Conservation (phyloP, 257 asterid genomes). For the Solanum pinnatisectum region DNA sequence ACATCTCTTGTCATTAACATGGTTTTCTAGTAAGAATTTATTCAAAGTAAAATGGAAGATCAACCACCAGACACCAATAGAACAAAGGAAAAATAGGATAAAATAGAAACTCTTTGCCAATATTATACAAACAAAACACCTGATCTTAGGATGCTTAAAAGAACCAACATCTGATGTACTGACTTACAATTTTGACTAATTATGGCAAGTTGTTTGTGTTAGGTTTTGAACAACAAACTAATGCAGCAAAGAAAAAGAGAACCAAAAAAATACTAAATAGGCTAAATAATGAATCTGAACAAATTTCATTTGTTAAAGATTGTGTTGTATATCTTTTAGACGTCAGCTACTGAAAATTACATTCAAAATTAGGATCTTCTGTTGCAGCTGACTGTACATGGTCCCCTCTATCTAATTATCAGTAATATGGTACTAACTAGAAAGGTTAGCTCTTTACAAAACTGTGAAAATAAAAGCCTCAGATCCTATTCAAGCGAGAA, state of each 20-base stretch:
- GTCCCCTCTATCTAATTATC: too few relatives aligned
- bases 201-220: background rate
- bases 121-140: background rate
- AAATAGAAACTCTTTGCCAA: background rate
- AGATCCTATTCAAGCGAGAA: background rate
- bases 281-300: background rate
- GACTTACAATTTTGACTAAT: background rate
- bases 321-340: too few relatives aligned
- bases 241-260: background rate
- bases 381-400: background rate
- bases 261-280: background rate
- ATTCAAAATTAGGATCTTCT: background rate
- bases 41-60: background rate
- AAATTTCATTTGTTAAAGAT: background rate
- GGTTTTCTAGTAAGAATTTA: background rate
- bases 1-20: background rate
- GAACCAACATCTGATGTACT: background rate
- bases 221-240: background rate
- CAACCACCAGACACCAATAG: background rate
- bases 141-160: background rate
- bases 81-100: background rate
- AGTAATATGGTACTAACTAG: background rate
- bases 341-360: background rate
- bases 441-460: background rate
- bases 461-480: background rate